These are phyloP conservation scores for Aspergillus indologenus DNA, from an alignment of 495 filamentous ascomycete species.

Conservation along the genomic window DNA sequence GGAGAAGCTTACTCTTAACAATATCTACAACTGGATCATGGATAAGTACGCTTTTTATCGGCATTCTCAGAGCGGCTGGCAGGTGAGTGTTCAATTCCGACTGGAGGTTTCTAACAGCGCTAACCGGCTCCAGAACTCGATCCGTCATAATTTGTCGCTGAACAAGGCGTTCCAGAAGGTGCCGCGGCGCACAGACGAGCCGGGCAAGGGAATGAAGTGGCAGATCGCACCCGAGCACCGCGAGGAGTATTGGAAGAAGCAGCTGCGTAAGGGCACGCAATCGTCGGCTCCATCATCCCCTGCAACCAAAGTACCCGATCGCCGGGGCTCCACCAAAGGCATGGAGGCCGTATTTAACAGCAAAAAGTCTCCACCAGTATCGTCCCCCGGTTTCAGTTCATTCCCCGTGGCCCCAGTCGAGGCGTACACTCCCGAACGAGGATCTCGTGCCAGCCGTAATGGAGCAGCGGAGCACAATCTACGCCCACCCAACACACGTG, in stretches of 20 bases:
- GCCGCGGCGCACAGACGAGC: conserved; percentile 86
- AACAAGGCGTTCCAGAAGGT: conserved; percentile 93
- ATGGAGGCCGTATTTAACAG: conserved; percentile 44
- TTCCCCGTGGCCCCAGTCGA: conserved; percentile 48
- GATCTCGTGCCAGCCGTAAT: conserved; percentile 37
- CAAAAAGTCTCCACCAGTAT: conserved; percentile 53
- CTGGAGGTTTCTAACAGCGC: conserved; percentile 5
- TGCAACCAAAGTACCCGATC: conserved; percentile 39
- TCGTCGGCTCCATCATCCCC: conserved; percentile 49
- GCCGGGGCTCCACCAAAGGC: conserved; percentile 29
- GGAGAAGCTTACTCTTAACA: conserved; percentile 80
- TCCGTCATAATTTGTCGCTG: conserved; percentile 90
- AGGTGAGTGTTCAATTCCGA: conserved; percentile 51
- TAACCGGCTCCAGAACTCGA: conserved; percentile 67
- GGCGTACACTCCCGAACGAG: conserved; percentile 47
- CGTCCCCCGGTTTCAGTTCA: conserved; percentile 46
- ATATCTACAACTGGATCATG: conserved; percentile 90
- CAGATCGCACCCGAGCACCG: conserved; percentile 75
- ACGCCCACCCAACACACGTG: conserved; percentile 33
- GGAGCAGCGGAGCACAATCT: conserved; percentile 34
- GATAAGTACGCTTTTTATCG: conserved; percentile 88
- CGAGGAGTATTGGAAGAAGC: conserved; percentile 70
- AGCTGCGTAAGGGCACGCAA: conserved; percentile 43
- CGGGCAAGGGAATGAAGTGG: conserved; percentile 99
- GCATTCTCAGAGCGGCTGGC: conserved; percentile 81